Evolutionary conservation across 2,329 filamentous ascomycete genomes (phyloP).

Genomic region (Ustulina deusta): DNA sequence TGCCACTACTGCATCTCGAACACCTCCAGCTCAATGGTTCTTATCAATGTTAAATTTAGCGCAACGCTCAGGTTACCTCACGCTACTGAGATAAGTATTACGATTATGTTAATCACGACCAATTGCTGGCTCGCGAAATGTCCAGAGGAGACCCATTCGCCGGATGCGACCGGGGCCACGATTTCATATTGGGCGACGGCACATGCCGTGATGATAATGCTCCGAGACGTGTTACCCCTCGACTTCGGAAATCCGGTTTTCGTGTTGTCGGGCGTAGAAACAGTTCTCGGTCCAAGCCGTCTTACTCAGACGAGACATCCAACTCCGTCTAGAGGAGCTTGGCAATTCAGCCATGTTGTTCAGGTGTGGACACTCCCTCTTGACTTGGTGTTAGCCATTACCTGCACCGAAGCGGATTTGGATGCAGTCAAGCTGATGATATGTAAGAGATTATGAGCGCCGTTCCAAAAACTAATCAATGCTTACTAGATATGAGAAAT

Average conservation of each 20-base stretch:
- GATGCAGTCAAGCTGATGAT: background rate
- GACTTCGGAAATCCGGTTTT: slow-evolving; percentile 12
- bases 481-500: background rate
- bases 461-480: background rate
- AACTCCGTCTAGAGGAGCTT: background rate
- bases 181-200: slow-evolving; percentile 13
- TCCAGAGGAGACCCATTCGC: slow-evolving; percentile 17
- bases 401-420: background rate
- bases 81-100: background rate
- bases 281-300: background rate
- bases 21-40: background rate
- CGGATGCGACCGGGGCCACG: slow-evolving; percentile 11
- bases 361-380: background rate
- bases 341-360: slow-evolving; percentile 12
- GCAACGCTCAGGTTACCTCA: background rate
- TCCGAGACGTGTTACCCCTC: slow-evolving; percentile 10
- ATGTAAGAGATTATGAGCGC: background rate
- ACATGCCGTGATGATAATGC: background rate
- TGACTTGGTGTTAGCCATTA: background rate
- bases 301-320: slow-evolving; percentile 23
- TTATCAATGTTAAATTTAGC: slow-evolving; percentile 18
- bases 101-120: background rate
- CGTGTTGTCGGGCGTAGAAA: background rate
- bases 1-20: slow-evolving; percentile 15
- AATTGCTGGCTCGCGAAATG: background rate